Percentiles rank a stretch among this genome's conserved stretches.
Conservation (phyloP, 257 asterid species). For the Galeopsis tetrahit region DNA sequence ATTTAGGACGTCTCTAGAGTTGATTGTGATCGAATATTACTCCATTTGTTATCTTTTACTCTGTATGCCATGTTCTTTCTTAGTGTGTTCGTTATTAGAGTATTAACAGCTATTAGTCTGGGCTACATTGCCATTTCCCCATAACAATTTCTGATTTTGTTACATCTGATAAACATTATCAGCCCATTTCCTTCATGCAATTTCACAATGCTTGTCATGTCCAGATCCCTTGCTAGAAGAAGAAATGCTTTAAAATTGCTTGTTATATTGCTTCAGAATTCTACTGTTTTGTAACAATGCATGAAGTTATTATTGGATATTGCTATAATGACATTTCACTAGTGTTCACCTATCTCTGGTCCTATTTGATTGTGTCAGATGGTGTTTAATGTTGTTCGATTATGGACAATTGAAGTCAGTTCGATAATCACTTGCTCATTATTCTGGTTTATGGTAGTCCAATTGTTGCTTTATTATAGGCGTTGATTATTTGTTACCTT, state of each 20-base stretch:
- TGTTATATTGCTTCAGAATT: background rate
- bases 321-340: background rate
- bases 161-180: background rate
- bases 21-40: background rate
- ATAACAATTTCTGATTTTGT: background rate
- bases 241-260: conserved; percentile 6
- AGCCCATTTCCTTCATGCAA: background rate
- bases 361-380: conserved; percentile 7
- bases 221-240: background rate
- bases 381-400: conserved; percentile 1
- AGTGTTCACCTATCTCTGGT: background rate
- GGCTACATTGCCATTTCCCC: no score
- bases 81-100: background rate
- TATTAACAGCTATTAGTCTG: background rate
- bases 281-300: background rate
- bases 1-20: background rate
- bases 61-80: background rate
- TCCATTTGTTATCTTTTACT: background rate
- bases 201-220: background rate
- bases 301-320: background rate
- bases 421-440: background rate
- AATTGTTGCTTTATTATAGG: conserved; percentile 4
- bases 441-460: background rate
- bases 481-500: background rate
- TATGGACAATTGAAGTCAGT: background rate